These are phyloP conservation scores for Rhodotorula sp. DNA, from an alignment of 1,284 basidiomycete species.

Conservation along the genomic window DNA sequence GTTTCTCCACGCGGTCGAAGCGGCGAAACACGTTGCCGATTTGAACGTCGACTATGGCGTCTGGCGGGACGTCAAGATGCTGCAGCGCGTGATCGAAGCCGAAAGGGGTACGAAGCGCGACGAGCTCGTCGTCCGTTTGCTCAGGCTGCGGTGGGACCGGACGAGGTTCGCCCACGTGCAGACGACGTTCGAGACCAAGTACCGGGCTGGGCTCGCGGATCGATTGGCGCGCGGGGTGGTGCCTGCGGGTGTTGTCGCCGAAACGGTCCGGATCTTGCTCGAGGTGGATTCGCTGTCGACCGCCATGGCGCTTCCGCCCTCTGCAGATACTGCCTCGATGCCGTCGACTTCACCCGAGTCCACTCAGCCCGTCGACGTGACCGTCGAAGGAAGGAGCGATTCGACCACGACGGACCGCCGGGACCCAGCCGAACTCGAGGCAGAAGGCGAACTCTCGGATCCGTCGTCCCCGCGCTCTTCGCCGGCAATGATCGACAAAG, in stretches of 20 bases:
- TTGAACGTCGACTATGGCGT: not conserved
- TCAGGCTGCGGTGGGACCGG: slow-evolving; percentile 35
- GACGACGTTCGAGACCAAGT: slow-evolving; percentile 28
- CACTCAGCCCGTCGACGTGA: too few species aligned
- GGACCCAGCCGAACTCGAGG: slow-evolving; percentile 19
- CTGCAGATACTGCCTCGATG: not conserved
- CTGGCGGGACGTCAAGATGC: slow-evolving; percentile 32
- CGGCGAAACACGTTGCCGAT: slow-evolving; percentile 20
- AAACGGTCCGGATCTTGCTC: slow-evolving; percentile 6
- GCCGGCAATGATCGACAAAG: slow-evolving; percentile 6
- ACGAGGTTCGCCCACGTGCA: slow-evolving; percentile 27
- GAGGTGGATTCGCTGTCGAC: not conserved
- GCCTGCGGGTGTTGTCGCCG: slow-evolving; percentile 2
- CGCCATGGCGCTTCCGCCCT: not conserved
- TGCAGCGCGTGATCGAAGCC: slow-evolving; percentile 17
- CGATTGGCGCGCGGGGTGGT: slow-evolving; percentile 1
- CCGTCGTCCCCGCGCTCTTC: slow-evolving; percentile 30
- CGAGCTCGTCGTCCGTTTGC: slow-evolving; percentile 25
- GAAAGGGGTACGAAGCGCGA: slow-evolving; percentile 14
- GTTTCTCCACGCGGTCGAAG: slow-evolving; percentile 29
- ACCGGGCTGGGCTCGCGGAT: slow-evolving; percentile 9
- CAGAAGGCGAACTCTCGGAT: slow-evolving; percentile 35
- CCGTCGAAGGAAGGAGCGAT: too few species aligned
- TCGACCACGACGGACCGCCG: not conserved
- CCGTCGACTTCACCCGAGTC: too few species aligned